Evolutionary conservation across 2,329 filamentous ascomycete species (phyloP).

Genomic region (Sclerotinia sclerotiorum): DNA sequence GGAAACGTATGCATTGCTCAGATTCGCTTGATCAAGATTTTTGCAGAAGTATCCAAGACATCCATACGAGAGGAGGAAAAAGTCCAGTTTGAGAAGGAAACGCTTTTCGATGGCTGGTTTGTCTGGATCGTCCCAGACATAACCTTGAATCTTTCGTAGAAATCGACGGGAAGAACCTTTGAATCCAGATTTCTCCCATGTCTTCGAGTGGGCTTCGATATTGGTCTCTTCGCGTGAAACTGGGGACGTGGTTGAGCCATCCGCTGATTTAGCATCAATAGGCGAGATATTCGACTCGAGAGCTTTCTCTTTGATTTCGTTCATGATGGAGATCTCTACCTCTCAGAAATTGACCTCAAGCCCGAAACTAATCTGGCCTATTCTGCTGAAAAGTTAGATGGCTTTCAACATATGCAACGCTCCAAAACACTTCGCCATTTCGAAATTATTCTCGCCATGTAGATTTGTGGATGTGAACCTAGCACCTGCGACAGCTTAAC

Average conservation of each 20-base stretch:
- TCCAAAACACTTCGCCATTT: neutral
- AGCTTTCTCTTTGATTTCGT: slow-evolving; percentile 6
- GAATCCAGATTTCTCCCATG: slow-evolving; percentile 30
- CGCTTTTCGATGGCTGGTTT: slow-evolving; percentile 44
- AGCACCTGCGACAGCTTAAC: neutral
- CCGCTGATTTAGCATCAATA: neutral
- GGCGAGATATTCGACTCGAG: neutral
- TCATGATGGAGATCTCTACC: neutral
- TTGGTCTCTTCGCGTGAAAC: neutral
- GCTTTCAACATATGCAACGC: neutral
- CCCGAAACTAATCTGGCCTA: too few relatives aligned
- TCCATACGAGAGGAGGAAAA: slow-evolving; percentile 47
- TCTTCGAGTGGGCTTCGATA: neutral
- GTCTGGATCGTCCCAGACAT: slow-evolving; percentile 40
- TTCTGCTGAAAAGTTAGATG: neutral
- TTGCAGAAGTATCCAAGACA: slow-evolving; percentile 51
- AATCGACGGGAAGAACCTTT: slow-evolving; percentile 23
- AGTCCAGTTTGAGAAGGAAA: slow-evolving; percentile 52
- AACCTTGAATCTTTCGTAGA: slow-evolving; percentile 32
- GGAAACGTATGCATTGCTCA: slow-evolving; percentile 44
- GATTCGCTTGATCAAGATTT: slow-evolving; percentile 43
- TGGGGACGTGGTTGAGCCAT: neutral
- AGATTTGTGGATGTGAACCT: slow-evolving; percentile 2
- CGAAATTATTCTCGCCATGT: neutral
- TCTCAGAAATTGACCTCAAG: neutral